A percentile compares a stretch with the other conserved stretches of the same genome.
Evolutionary conservation across 1,139 yeast species (phyloP).

Genomic region (Candida freyschussii): DNA sequence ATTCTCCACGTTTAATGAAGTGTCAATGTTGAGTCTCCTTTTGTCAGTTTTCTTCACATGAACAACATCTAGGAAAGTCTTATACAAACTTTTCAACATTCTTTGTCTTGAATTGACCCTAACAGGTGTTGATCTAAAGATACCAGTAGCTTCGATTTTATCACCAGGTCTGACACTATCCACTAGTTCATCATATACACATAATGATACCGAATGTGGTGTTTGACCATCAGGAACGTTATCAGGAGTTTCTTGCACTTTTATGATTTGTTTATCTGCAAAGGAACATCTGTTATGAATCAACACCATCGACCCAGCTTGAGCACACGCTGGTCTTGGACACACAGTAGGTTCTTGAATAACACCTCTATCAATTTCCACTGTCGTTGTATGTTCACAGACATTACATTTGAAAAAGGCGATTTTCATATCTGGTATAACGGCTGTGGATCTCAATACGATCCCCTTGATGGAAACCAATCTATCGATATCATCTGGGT

Average conservation of each 20-base stretch:
- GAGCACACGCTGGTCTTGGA: slow-evolving; percentile 85
- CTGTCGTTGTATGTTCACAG: slow-evolving; percentile 89
- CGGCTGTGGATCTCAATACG: slow-evolving; percentile 81
- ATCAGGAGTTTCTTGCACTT: slow-evolving; percentile 96
- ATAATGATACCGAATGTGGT: slow-evolving; percentile 90
- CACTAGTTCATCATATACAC: slow-evolving; percentile 94
- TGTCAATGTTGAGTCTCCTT: slow-evolving; percentile 76
- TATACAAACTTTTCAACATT: slow-evolving; percentile 76
- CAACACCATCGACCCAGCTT: slow-evolving; percentile 80
- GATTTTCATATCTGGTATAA: slow-evolving; percentile 96
- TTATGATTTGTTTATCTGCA: slow-evolving; percentile 92
- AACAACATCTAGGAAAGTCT: slow-evolving; percentile 91
- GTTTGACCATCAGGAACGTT: slow-evolving; percentile 99
- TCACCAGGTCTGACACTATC: slow-evolving; percentile 97
- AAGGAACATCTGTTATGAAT: slow-evolving; percentile 89
- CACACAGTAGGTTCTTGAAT: slow-evolving; percentile 92
- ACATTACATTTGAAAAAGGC: slow-evolving; percentile 95
- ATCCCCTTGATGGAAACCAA: slow-evolving; percentile 88
- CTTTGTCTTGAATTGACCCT: slow-evolving; percentile 83
- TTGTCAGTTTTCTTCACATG: slow-evolving; percentile 85
- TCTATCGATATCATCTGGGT: slow-evolving; percentile 94
- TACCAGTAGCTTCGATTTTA: slow-evolving; percentile 91
- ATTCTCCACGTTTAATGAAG: slow-evolving; percentile 54
- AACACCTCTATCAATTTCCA: slow-evolving; percentile 90
- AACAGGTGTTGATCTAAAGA: slow-evolving; percentile 89